Conservation (phyloP, 352 stramenopile species). For the Phytophthora sojae region DNA sequence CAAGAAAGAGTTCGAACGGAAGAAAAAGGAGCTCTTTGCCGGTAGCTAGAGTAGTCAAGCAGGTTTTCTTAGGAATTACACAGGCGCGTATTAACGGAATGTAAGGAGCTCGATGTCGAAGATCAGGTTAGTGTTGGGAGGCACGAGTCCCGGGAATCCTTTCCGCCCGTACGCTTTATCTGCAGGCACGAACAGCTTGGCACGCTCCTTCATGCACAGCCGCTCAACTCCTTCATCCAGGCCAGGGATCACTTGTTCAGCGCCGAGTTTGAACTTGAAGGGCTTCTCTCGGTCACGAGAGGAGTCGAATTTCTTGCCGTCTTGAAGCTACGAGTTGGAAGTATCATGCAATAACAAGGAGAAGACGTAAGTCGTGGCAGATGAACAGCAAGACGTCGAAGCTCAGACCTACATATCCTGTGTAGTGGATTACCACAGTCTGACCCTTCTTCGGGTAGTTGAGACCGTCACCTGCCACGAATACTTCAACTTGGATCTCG, state of each 20-base stretch:
- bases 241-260: slow-evolving; percentile 90
- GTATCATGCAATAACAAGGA: neutral
- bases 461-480: slow-evolving; percentile 89
- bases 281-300: slow-evolving; percentile 82
- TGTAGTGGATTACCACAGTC: slow-evolving; percentile 91
- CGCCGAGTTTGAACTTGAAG: slow-evolving; percentile 91
- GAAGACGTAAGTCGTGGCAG: neutral
- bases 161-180: slow-evolving; percentile 89
- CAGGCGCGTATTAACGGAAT: slow-evolving; percentile 57
- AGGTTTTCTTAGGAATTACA: neutral
- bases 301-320: slow-evolving; percentile 82
- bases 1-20: slow-evolving; percentile 70
- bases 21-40: slow-evolving; percentile 67
- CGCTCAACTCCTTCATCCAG: slow-evolving; percentile 85
- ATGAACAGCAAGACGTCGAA: neutral
- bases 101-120: slow-evolving; percentile 94
- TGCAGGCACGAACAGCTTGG: slow-evolving; percentile 88
- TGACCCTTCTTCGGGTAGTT: slow-evolving; percentile 91
- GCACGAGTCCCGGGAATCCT: slow-evolving; percentile 88
- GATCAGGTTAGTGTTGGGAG: slow-evolving; percentile 92
- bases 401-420: slow-evolving; percentile 66
- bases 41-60: neutral
- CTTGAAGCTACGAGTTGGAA: slow-evolving; percentile 54
- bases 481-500: slow-evolving; percentile 90
- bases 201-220: slow-evolving; percentile 87